Evolutionary conservation across 164 flowering plant genomes (phyloP).

Genomic region (Malania oleifera): DNA sequence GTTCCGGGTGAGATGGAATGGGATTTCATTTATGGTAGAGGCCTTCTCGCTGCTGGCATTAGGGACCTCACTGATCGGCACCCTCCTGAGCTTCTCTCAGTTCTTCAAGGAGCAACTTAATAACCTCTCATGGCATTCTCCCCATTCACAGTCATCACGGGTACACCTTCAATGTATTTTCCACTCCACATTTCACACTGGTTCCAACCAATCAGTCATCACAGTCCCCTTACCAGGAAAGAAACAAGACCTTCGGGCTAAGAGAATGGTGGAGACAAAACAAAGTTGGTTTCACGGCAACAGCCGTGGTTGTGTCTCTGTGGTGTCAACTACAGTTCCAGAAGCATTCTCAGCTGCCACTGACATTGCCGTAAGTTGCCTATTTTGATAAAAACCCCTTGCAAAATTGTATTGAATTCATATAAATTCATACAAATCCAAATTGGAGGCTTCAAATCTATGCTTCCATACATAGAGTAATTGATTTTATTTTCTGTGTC

Average conservation of each 20-base stretch:
- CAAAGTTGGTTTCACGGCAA: slow-evolving; percentile 35
- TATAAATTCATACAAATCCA: no score
- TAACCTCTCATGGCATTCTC: slow-evolving; percentile 15
- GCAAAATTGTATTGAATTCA: no score
- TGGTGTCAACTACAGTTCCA: slow-evolving; percentile 48
- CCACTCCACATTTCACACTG: no score
- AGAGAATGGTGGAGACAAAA: slow-evolving; percentile 51
- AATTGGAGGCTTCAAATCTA: no score
- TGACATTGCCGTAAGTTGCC: slow-evolving; percentile 66
- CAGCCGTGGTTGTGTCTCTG: slow-evolving; percentile 45
- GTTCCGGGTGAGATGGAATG: slow-evolving; percentile 46
- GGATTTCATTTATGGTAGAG: slow-evolving; percentile 57
- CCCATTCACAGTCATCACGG: slow-evolving; percentile 12
- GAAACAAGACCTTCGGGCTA: slow-evolving; percentile 6
- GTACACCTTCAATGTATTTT: no score
- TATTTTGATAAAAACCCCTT: no score
- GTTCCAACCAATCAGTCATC: no score
- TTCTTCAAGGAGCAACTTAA: slow-evolving; percentile 68
- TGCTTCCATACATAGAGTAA: no score
- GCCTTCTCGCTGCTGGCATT: slow-evolving; percentile 72
- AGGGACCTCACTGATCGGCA: slow-evolving; percentile 75
- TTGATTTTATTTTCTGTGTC: no score
- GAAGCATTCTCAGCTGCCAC: slow-evolving; percentile 74
- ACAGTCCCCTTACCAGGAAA: slow-evolving; percentile 19
- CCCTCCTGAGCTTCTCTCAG: slow-evolving; percentile 57